A percentile compares a stretch with the other conserved stretches of the same genome.
These are phyloP conservation scores for Alternaria triticina DNA, from an alignment of 2,329 filamentous ascomycete genomes.

Conservation along the genomic window DNA sequence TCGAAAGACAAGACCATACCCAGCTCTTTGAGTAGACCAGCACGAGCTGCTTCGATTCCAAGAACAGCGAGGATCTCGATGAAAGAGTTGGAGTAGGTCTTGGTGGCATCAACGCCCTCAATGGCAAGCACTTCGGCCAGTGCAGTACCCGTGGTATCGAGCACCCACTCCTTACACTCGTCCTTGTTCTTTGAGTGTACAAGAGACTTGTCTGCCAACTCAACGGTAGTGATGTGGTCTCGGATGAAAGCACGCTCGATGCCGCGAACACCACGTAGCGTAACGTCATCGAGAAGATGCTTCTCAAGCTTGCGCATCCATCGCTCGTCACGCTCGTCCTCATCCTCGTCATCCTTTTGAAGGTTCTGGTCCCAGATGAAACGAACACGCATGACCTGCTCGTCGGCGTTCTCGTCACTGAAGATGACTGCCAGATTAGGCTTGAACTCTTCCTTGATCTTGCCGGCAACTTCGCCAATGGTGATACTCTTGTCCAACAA, in stretches of 20 bases:
- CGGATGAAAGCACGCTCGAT: constrained; percentile 94
- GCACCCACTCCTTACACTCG: constrained; percentile 88
- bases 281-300: constrained; percentile 89
- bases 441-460: constrained; percentile 87
- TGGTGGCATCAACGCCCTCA: constrained; percentile 82
- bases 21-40: constrained; percentile 85
- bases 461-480: constrained; percentile 87
- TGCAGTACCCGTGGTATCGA: constrained; percentile 92
- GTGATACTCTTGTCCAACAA: constrained; percentile 92
- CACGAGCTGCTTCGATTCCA: constrained; percentile 92
- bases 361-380: constrained; percentile 67
- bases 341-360: constrained; percentile 72
- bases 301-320: constrained; percentile 88
- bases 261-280: constrained; percentile 86
- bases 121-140: constrained; percentile 84
- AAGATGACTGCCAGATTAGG: constrained; percentile 83
- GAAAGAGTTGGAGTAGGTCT: constrained; percentile 94
- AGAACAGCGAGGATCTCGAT: constrained; percentile 94
- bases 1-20: constrained; percentile 95
- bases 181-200: constrained; percentile 75
- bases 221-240: constrained; percentile 47
- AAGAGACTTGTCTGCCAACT: constrained; percentile 77
- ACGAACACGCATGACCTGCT: constrained; percentile 91
- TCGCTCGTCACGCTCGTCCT: constrained; percentile 75
- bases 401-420: constrained; percentile 96